These are phyloP conservation scores for Ceratopteris richardii DNA, from an alignment of 75 land plant genomes.

Conservation along the genomic window DNA sequence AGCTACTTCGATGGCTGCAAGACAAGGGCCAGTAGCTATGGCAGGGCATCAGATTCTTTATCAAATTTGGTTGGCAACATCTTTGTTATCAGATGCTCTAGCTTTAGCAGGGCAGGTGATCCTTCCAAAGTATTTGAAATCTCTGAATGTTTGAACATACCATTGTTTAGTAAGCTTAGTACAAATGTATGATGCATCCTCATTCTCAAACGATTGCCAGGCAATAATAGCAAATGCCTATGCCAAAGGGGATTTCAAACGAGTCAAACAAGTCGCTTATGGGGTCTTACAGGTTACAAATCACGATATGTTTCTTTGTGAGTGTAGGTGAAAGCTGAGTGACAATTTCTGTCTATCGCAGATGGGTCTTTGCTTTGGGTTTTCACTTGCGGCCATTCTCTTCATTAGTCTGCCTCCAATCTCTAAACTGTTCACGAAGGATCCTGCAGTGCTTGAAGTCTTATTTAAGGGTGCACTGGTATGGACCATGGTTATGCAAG, in stretches of 20 bases:
- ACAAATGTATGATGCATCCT: too few relatives aligned
- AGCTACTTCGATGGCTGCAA: constrained; percentile 90
- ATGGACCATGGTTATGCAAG: too few relatives aligned
- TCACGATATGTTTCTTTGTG: neutral
- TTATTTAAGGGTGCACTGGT: constrained; percentile 56
- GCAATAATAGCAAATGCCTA: constrained; percentile 75
- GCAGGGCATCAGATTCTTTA: constrained; percentile 90
- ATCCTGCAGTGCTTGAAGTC: constrained; percentile 48
- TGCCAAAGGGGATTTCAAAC: constrained; percentile 55
- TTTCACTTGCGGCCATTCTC: constrained; percentile 44
- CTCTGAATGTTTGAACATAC: too few relatives aligned
- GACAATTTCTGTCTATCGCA: constrained; percentile 12
- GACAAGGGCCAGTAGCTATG: constrained; percentile 77
- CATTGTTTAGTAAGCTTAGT: too few relatives aligned
- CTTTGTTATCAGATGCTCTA: constrained; percentile 86
- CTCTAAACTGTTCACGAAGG: constrained; percentile 67
- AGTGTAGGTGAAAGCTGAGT: neutral
- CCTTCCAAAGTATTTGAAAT: neutral
- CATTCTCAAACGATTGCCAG: constrained; percentile 37
- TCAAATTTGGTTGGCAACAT: constrained; percentile 88
- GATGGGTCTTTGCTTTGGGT: constrained; percentile 63
- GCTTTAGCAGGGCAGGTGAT: constrained; percentile 90
- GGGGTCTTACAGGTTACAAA: constrained; percentile 59
- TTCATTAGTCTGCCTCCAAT: constrained; percentile 45
- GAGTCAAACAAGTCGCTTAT: constrained; percentile 50